These are phyloP conservation scores for Kappamyces sp. DNA, from an alignment of 192 early-diverging fungal genomes.

Conservation along the genomic window DNA sequence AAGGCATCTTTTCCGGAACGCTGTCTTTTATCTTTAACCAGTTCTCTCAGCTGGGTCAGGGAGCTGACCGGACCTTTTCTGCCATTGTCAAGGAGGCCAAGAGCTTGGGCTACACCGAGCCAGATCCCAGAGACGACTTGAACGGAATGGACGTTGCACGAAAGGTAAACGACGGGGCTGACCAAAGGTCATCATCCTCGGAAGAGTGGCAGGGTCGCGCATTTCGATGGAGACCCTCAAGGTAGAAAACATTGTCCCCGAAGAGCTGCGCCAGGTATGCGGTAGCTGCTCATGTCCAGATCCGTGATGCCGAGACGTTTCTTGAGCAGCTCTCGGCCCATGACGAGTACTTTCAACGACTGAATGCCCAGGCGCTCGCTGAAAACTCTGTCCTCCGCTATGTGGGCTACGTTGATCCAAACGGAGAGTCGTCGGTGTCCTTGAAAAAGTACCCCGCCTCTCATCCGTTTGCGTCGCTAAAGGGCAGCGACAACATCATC, in stretches of 20 bases:
- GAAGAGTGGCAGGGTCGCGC: conserved; percentile 78
- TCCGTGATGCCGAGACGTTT: conserved; percentile 70
- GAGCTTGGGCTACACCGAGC: conserved; percentile 93
- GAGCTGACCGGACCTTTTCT: conserved; percentile 61
- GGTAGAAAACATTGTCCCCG: conserved; percentile 96
- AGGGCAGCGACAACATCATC: conserved; percentile 98
- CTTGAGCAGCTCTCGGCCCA: conserved; percentile 75
- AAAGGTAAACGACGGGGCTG: conserved; percentile 56
- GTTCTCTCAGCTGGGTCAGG: conserved; percentile 64
- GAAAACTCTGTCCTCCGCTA: conserved; percentile 83
- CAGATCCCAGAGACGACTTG: conserved; percentile 96
- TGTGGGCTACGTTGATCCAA: conserved; percentile 82
- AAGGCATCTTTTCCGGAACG: conserved; percentile 97
- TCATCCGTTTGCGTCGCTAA: conserved; percentile 93
- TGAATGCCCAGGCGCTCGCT: conserved; percentile 72
- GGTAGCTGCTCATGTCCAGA: too few species aligned
- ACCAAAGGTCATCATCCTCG: conserved; percentile 71
- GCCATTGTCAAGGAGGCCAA: conserved; percentile 86
- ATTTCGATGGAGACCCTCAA: conserved; percentile 70
- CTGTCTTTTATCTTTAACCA: conserved; percentile 98
- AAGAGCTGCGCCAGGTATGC: conserved; percentile 59
- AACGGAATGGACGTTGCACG: conserved; percentile 99
- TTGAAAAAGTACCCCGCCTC: conserved; percentile 62
- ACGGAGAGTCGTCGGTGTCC: conserved; percentile 61
- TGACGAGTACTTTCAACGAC: conserved; percentile 76